Evolutionary conservation across 1,284 basidiomycete species (phyloP), one percentile per base, ranked within the genome.

Genomic region (Moesziomyces sp.): DNA sequence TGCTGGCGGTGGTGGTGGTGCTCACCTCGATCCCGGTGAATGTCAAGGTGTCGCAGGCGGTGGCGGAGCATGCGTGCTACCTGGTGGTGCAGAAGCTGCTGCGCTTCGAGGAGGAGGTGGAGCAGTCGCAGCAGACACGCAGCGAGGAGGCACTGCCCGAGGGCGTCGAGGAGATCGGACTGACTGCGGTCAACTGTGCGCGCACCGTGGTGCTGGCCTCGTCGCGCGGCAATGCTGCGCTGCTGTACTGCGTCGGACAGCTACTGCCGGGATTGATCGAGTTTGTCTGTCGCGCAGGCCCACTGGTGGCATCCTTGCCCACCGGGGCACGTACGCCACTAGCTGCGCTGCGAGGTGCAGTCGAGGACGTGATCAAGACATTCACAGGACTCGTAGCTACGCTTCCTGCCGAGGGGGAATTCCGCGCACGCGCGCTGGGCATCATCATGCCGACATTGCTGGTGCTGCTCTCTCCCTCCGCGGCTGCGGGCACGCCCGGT

Each of bases 101-200:
- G 24, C 83, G 88, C 19, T 90, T 89, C 50, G 86, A 85, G 14
- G 87, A 88, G 75, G 93, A 95, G 52, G 59, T 58, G 19, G 60
- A 60, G 51, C 64, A 67, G 50, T 63, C 53, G 64, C 54, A 52
- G 53, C 64, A 67, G 52, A 58, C 56, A 3, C 33, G 35, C 14
- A 30, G 38, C 92, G 76, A 74, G 87, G 40, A 42, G 16, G 42
- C 56, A 46, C 51, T 75, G 30, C 45, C 46, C 7, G 54, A 65
- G n/a, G 54, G 44, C 13, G 56, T 46, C 46, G 69, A 63, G 60
- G 85, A 91, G 89, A 87, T 91, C 33, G 90, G 91, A 0, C 83
- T 93, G n/a, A 93, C 92, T 5, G 93, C 94, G 3, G 89, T 92
- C 1, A 93, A 97, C 77, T 97, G 95, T 79, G 89, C 91, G 0